A percentile compares a stretch with the other conserved stretches of the same genome.
These are phyloP conservation scores for Fragosphaeria purpurea DNA, from an alignment of 2,329 filamentous ascomycete genomes.

Conservation along the genomic window DNA sequence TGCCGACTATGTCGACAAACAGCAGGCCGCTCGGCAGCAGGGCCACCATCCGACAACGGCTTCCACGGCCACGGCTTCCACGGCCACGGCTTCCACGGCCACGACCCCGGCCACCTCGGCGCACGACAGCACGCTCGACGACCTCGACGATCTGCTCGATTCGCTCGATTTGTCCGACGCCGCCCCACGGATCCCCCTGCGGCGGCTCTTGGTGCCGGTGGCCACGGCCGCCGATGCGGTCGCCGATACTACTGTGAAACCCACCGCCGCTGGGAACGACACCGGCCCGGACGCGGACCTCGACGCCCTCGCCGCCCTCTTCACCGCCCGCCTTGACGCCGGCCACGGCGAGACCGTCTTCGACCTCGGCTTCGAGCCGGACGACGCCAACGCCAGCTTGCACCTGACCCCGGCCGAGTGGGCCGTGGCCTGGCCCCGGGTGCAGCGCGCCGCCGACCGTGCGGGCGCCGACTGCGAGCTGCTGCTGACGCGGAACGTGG, in stretches of 20 bases:
- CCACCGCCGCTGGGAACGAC: constrained; percentile 31
- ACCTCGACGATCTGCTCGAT: constrained; percentile 86
- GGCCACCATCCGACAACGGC: too few relatives aligned
- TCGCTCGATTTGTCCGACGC: constrained; percentile 73
- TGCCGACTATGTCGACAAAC: constrained; percentile 92
- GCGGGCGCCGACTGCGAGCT: constrained; percentile 67
- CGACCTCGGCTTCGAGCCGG: constrained; percentile 85
- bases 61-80: constrained; percentile 27
- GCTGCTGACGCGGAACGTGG: constrained; percentile 84
- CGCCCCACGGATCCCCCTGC: constrained; percentile 57
- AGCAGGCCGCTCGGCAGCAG: constrained; percentile 62
- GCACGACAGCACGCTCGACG: constrained; percentile 45
- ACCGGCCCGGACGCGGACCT: constrained; percentile 48
- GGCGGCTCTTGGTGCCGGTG: constrained; percentile 56
- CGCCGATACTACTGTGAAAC: neutral
- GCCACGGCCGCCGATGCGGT: constrained; percentile 18
- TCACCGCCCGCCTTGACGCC: constrained; percentile 64
- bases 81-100: constrained; percentile 19
- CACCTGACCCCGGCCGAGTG: constrained; percentile 64
- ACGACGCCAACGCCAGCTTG: constrained; percentile 81
- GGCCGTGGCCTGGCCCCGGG: constrained; percentile 56
- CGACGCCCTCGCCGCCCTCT: constrained; percentile 51
- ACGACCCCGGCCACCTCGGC: constrained; percentile 17
- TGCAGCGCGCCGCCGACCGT: constrained; percentile 55
- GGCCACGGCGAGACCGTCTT: constrained; percentile 85